Conservation (phyloP, 306 rosid genomes). For the Coriaria nepalensis region DNA sequence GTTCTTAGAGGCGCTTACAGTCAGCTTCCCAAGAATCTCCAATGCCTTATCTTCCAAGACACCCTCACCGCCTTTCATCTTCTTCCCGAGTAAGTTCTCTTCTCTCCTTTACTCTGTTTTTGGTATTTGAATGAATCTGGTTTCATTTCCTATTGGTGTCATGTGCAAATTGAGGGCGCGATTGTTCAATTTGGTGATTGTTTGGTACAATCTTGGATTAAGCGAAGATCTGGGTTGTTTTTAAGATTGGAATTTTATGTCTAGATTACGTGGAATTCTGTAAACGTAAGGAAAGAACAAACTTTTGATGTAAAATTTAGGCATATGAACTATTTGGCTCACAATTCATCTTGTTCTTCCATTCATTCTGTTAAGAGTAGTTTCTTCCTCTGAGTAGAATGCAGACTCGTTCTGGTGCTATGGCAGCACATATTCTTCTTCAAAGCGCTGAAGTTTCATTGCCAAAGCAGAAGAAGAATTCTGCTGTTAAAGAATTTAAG, state of each 20-base stretch:
- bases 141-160: neutral
- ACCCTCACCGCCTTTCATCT: conserved; percentile 68
- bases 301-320: too few relatives aligned
- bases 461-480: conserved; percentile 68
- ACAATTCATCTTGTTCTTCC: too few relatives aligned
- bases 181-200: neutral
- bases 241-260: neutral
- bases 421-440: conserved; percentile 48
- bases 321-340: too few relatives aligned
- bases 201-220: neutral
- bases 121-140: neutral
- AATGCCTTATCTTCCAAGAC: conserved; percentile 50
- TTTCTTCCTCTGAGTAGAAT: conserved; percentile 27
- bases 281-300: neutral
- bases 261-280: neutral
- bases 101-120: neutral
- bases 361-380: neutral
- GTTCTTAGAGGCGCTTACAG: conserved; percentile 41
- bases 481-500: conserved; percentile 56
- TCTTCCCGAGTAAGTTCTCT: conserved; percentile 46
- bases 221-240: conserved; percentile 5
- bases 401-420: conserved; percentile 50
- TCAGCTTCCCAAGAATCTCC: conserved; percentile 54
- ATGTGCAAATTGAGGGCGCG: neutral
- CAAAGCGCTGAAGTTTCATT: conserved; percentile 55